Conservation (phyloP, 2,329 filamentous ascomycete genomes). For the Colletotrichum melonis region DNA sequence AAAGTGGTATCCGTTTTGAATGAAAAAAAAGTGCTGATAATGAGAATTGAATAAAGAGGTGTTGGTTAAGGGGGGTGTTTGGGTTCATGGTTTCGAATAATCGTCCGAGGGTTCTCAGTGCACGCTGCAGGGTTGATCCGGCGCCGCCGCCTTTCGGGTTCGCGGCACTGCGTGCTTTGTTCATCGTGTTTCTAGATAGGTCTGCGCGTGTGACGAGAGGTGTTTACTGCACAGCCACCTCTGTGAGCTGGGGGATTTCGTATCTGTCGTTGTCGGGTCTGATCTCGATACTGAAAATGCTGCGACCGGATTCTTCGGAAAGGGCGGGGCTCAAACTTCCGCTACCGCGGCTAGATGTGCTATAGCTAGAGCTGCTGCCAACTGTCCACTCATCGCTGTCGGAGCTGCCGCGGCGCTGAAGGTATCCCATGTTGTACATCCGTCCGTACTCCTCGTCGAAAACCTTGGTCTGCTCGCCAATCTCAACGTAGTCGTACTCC, state of each 20-base stretch:
- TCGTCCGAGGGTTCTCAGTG: background rate
- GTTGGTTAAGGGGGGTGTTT: background rate
- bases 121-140: background rate
- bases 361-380: slow-evolving; percentile 83
- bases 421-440: slow-evolving; percentile 59
- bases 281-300: slow-evolving; percentile 45
- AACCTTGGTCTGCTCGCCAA: slow-evolving; percentile 70
- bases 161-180: background rate
- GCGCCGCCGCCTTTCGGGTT: background rate
- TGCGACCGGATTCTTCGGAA: slow-evolving; percentile 50
- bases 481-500: slow-evolving; percentile 95
- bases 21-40: slow-evolving; percentile 30
- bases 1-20: slow-evolving; percentile 34
- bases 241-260: slow-evolving; percentile 50
- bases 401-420: slow-evolving; percentile 54
- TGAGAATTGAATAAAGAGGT: slow-evolving; percentile 26
- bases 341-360: slow-evolving; percentile 45
- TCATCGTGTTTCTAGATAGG: background rate
- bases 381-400: slow-evolving; percentile 92
- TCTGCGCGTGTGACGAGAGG: background rate
- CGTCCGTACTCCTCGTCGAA: slow-evolving; percentile 60
- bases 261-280: slow-evolving; percentile 51
- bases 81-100: background rate
- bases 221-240: slow-evolving; percentile 54
- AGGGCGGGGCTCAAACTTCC: slow-evolving; percentile 58